These are phyloP conservation scores for Didymella pinodella DNA, from an alignment of 2,329 filamentous ascomycete genomes.

Conservation along the genomic window DNA sequence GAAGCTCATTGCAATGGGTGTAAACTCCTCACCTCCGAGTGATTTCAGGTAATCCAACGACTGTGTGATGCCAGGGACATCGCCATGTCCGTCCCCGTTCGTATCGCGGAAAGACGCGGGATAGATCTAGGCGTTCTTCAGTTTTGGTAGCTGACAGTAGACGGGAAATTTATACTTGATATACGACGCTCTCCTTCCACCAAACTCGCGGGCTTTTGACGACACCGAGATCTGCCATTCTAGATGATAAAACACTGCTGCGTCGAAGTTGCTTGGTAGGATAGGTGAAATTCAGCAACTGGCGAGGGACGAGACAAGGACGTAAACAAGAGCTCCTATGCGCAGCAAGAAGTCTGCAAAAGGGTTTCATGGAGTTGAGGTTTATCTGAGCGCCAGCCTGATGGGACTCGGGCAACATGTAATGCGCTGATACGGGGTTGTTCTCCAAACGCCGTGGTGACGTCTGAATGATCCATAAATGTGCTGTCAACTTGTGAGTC, in stretches of 20 bases:
- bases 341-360: background rate
- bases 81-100: background rate
- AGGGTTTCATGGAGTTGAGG: background rate
- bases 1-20: background rate
- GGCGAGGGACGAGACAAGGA: background rate
- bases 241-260: background rate
- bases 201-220: background rate
- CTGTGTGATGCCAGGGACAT: background rate
- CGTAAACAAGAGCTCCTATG: background rate
- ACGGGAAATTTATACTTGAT: background rate
- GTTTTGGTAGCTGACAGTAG: background rate
- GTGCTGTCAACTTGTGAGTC: background rate
- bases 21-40: background rate
- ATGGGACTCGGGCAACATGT: background rate
- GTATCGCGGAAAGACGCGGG: background rate
- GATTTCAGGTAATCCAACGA: background rate
- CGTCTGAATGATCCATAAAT: background rate
- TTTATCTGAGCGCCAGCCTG: background rate
- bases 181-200: background rate
- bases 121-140: background rate
- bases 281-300: background rate
- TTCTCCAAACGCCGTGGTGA: background rate
- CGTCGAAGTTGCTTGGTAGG: background rate
- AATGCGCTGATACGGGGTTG: background rate
- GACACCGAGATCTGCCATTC: background rate